Evolutionary conservation across 805 yeast genomes (phyloP).

Genomic region (Scheffersomyces amazonensis): DNA sequence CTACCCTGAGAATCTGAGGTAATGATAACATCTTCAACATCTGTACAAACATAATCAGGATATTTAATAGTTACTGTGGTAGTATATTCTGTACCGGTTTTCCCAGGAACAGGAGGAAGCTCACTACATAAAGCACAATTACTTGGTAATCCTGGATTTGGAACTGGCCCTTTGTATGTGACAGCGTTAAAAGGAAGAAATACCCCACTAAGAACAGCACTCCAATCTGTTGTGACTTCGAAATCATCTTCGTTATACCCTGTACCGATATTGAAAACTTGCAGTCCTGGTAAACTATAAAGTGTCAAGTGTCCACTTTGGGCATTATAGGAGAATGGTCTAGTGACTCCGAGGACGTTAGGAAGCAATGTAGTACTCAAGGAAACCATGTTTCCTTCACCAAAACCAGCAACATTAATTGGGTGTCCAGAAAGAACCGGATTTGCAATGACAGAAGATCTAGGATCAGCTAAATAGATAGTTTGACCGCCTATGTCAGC

Average conservation of each 20-base stretch:
- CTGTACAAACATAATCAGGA: constrained; percentile 5
- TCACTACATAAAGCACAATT: constrained; percentile 15
- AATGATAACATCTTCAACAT: constrained; percentile 6
- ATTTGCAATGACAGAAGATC: constrained; percentile 15
- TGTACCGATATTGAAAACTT: constrained; percentile 17
- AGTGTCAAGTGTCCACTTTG: constrained; percentile 20
- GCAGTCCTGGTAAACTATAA: constrained; percentile 5
- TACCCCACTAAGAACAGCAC: constrained; percentile 17
- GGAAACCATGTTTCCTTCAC: constrained; percentile 20
- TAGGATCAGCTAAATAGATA: constrained; percentile 14
- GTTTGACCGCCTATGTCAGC: constrained; percentile 14
- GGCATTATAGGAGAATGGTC: constrained; percentile 7
- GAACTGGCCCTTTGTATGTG: constrained; percentile 14
- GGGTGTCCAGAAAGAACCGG: constrained; percentile 13
- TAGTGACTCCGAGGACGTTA: background rate
- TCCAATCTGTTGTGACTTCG: constrained; percentile 13
- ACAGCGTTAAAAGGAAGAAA: constrained; percentile 14
- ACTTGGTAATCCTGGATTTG: constrained; percentile 17
- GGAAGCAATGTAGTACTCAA: constrained; percentile 7
- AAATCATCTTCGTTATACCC: constrained; percentile 16
- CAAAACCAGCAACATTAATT: constrained; percentile 21
- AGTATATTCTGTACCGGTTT: constrained; percentile 12
- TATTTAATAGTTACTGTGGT: constrained; percentile 4
- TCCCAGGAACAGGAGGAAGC: constrained; percentile 13
- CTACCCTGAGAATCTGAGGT: constrained; percentile 7